Evolutionary conservation across 805 yeast genomes (phyloP).

Genomic region (Myxozyma monticola): DNA sequence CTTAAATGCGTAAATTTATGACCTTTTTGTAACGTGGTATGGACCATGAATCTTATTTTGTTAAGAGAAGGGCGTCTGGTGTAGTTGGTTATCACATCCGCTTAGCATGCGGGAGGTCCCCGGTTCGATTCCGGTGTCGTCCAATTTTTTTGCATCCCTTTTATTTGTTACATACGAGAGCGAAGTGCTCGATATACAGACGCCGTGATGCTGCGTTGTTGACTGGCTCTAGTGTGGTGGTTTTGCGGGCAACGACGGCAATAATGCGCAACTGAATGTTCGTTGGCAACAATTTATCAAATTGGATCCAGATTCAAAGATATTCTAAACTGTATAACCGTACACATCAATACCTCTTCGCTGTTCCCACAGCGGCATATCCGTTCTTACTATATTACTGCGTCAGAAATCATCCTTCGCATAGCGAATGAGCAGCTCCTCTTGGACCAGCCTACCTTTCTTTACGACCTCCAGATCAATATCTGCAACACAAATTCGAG

Average conservation of each 20-base stretch:
- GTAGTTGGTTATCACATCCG: slow-evolving; percentile 36
- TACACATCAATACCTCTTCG: slow-evolving; percentile 60
- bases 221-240: too few species aligned
- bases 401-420: background rate
- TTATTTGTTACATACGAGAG: too few species aligned
- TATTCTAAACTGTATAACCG: slow-evolving; percentile 36
- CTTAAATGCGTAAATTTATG: too few species aligned
- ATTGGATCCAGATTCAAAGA: too few species aligned
- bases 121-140: slow-evolving; percentile 36
- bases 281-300: too few species aligned
- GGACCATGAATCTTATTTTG: too few species aligned
- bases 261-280: too few species aligned
- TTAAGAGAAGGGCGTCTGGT: slow-evolving; percentile 32
- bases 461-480: slow-evolving; percentile 55
- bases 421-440: background rate
- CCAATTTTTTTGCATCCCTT: slow-evolving; percentile 20
- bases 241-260: too few species aligned
- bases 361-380: slow-evolving; percentile 79
- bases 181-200: too few species aligned
- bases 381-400: slow-evolving; percentile 53
- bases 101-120: slow-evolving; percentile 37
- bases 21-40: too few species aligned
- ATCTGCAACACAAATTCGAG: slow-evolving; percentile 62
- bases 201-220: too few species aligned
- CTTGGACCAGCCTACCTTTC: slow-evolving; percentile 33